Evolutionary conservation across 805 yeast species (phyloP).

Genomic region (Kazachstania martiniae): DNA sequence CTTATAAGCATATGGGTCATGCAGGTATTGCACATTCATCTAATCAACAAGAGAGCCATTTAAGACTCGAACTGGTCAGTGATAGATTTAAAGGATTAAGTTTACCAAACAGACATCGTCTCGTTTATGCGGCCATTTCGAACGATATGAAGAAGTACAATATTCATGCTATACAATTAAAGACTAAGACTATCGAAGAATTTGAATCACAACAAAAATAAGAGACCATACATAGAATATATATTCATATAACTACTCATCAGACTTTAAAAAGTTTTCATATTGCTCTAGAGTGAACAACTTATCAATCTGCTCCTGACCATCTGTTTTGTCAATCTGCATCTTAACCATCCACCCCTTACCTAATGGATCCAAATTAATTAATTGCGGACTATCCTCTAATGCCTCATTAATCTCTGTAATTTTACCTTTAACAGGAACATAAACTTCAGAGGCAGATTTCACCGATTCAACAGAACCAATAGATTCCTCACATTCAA

Average conservation of each 20-base stretch:
- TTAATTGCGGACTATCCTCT: slow-evolving; percentile 60
- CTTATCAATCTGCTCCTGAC: slow-evolving; percentile 33
- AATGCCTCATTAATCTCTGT: slow-evolving; percentile 59
- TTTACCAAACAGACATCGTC: slow-evolving; percentile 68
- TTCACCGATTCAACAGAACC: slow-evolving; percentile 95
- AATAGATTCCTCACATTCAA: slow-evolving; percentile 67
- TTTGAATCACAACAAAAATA: background rate
- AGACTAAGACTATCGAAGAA: slow-evolving; percentile 65
- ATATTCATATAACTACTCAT: slow-evolving; percentile 20
- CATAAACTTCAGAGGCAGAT: slow-evolving; percentile 84
- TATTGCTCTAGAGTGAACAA: slow-evolving; percentile 48
- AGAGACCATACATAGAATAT: slow-evolving; percentile 16
- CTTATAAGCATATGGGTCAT: slow-evolving; percentile 82
- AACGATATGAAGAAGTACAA: slow-evolving; percentile 63
- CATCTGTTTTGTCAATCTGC: slow-evolving; percentile 39
- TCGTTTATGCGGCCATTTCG: slow-evolving; percentile 54
- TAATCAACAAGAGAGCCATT: slow-evolving; percentile 73
- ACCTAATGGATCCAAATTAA: slow-evolving; percentile 87
- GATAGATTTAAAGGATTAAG: slow-evolving; percentile 53
- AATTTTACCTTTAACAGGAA: slow-evolving; percentile 75
- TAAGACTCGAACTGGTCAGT: slow-evolving; percentile 63
- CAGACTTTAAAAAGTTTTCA: slow-evolving; percentile 46
- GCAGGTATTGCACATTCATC: slow-evolving; percentile 65
- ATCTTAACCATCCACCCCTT: slow-evolving; percentile 87
- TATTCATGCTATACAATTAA: slow-evolving; percentile 81